Base-by-base conservation (phyloP, 2,329 filamentous ascomycete species). In the Colletotrichum endophyticum region DNA sequence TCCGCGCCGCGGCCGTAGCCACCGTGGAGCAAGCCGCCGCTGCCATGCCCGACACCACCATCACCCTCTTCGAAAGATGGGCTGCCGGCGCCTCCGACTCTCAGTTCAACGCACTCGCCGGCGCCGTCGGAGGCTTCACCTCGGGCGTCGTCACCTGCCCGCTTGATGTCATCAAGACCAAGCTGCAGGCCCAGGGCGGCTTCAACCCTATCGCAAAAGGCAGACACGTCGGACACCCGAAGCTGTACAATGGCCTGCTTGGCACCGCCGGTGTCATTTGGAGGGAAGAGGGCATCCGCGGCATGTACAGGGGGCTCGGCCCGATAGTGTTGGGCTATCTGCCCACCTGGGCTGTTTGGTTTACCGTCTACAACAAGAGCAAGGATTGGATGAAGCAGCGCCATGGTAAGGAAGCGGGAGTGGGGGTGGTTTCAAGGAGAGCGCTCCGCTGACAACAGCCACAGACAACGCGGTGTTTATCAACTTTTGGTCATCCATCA, bases 81-180 rank as follows among this genome's bases (percentile, higher is more conserved):
- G 88, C 90, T 27, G 84, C 87, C 64, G 81, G 83, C 53, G 91
- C 91, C 67, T 91, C 91, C 39, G 90, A 92, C 78, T 88, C 91
- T 25, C 90, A 92, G 78, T 93, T 99, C 84, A 95, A 98, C 84
- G 95, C 95, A 78, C 89, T 98, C 73, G 94, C 95, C 59, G 97
- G 97, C 72, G 96, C 96, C 66, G 90, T 95, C 74, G 96, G 96
- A 67, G 97, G 97, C 66, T 95, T 99, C 81, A 96, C 95, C 27
- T 98, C 96, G 9, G 97, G 97, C 67, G 92, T 99, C 72, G 95
- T 98, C 79, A 99, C 96, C 70, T 99, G 97, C 84, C 97, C 97
- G 57, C 93, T 99, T 80, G 97, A 99, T 88, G 97, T 99, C 78
- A 99, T 99, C 86, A 99, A 99, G 88, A 99, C 97, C 61, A 99